phyloP scores from a whole-genome alignment of 2,329 filamentous ascomycete species.

The Thyridium curvatum region DNA sequence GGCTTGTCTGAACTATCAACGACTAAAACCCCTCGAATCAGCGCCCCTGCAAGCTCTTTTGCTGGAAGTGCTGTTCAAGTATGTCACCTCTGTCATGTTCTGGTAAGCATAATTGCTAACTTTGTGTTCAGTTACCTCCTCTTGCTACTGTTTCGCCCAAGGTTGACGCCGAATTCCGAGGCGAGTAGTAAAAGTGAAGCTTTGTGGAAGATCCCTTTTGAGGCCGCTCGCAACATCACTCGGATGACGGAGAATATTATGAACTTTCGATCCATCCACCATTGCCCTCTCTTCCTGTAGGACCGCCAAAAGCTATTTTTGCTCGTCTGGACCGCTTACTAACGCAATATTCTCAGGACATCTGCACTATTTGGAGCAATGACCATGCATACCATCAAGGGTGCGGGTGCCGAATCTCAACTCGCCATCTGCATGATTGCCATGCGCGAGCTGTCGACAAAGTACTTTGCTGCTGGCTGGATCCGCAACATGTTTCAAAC shows the following conservation, averaged over 20 bases:
- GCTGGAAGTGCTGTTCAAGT: too few species aligned
- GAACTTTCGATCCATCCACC: conserved; percentile 3
- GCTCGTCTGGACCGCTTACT: not conserved
- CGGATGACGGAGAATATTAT: conserved; percentile 1
- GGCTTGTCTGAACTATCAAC: too few species aligned
- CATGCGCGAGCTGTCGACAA: conserved; percentile 2
- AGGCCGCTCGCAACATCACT: conserved; percentile 1
- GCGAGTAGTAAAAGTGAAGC: not conserved
- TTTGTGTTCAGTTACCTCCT: not conserved
- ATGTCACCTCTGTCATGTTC: too few species aligned
- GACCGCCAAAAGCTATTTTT: not conserved
- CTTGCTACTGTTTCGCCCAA: conserved; percentile 1
- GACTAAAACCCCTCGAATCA: too few species aligned
- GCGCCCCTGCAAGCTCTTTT: too few species aligned
- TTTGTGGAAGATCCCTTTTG: conserved; percentile 1
- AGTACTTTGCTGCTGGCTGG: conserved; percentile 2
- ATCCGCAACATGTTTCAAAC: conserved; percentile 4
- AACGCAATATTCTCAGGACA: not conserved
- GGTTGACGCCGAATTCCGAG: not conserved
- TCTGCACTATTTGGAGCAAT: conserved; percentile 3
- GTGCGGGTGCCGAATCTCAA: conserved; percentile 1
- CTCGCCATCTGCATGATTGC: conserved; percentile 3
- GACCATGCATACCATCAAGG: conserved; percentile 3
- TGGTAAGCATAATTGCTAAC: too few species aligned
- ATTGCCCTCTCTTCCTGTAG: conserved; percentile 3